Evolutionary conservation across 1,284 basidiomycete genomes (phyloP).

Genomic region (Marasmius sp.): DNA sequence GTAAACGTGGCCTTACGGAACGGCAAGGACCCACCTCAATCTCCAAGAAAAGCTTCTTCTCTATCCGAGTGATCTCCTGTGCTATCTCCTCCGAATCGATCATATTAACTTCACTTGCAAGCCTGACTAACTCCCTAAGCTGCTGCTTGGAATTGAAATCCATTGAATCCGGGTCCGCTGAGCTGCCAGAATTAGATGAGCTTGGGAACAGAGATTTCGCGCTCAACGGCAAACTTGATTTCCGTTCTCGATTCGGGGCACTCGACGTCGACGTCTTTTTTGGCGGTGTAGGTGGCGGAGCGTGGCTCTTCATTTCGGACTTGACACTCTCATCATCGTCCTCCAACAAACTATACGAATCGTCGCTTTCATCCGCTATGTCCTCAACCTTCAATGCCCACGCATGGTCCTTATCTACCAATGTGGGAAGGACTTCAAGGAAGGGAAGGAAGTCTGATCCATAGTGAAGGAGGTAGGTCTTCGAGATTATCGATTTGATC

Average conservation of each 20-base stretch:
- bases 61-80: constrained; percentile 73
- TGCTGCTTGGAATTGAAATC: constrained; percentile 48
- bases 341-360: constrained; percentile 49
- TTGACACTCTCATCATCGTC: constrained; percentile 49
- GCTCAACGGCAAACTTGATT: constrained; percentile 58
- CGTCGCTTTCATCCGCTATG: constrained; percentile 60
- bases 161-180: constrained; percentile 18
- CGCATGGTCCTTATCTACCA: constrained; percentile 62
- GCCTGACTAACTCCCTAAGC: constrained; percentile 59
- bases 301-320: constrained; percentile 23
- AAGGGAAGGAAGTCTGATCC: constrained; percentile 79
- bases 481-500: constrained; percentile 72
- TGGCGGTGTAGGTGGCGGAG: constrained; percentile 16
- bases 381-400: constrained; percentile 72
- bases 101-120: constrained; percentile 53
- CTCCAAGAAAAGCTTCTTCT: constrained; percentile 60
- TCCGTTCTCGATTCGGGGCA: constrained; percentile 50
- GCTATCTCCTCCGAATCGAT: constrained; percentile 66
- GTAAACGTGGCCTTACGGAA: neutral
- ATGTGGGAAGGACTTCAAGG: constrained; percentile 58
- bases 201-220: constrained; percentile 37
- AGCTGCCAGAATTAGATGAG: constrained; percentile 22
- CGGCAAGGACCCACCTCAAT: constrained; percentile 55
- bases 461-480: constrained; percentile 79
- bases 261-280: constrained; percentile 1